These are phyloP conservation scores for Pilaira anomala DNA, from an alignment of 192 early-diverging fungal species.

Conservation along the genomic window DNA sequence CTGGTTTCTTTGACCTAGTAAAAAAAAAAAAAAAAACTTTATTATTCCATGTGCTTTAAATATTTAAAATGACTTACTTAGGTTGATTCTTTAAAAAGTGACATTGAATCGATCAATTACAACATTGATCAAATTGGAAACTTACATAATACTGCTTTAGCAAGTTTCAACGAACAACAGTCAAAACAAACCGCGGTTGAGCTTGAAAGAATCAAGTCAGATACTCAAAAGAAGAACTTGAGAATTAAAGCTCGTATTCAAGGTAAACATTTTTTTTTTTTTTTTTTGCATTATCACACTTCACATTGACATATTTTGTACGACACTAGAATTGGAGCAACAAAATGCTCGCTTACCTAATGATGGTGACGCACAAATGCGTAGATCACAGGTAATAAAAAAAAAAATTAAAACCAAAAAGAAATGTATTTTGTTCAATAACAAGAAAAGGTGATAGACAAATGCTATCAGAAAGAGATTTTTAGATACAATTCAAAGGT, in stretches of 20 bases:
- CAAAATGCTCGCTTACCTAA: slow-evolving; percentile 13
- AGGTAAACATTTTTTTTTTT: slow-evolving; percentile 20
- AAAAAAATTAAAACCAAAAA: neutral
- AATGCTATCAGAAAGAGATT: slow-evolving; percentile 53
- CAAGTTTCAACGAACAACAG: slow-evolving; percentile 22
- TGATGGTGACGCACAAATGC: slow-evolving; percentile 17
- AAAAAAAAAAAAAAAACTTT: neutral
- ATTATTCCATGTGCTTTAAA: neutral
- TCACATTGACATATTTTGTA: neutral
- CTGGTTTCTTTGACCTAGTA: slow-evolving; percentile 24
- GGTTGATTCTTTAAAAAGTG: slow-evolving; percentile 23
- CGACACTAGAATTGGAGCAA: slow-evolving; percentile 8
- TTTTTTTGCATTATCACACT: too few species aligned
- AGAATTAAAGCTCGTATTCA: slow-evolving; percentile 49
- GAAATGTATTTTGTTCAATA: neutral
- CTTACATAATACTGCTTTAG: slow-evolving; percentile 11
- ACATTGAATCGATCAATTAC: slow-evolving; percentile 11
- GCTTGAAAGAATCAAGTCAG: slow-evolving; percentile 22
- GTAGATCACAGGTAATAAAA: slow-evolving; percentile 13
- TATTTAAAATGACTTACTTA: neutral
- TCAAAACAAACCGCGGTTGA: slow-evolving; percentile 5
- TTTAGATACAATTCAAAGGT: slow-evolving; percentile 63
- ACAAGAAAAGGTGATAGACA: slow-evolving; percentile 1
- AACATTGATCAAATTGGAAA: slow-evolving; percentile 15
- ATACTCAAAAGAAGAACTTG: slow-evolving; percentile 27